Percentiles rank a stretch among this genome's conserved stretches.
Evolutionary conservation across 345 rosid genomes (phyloP).

Genomic region (Pugionium cornutum): DNA sequence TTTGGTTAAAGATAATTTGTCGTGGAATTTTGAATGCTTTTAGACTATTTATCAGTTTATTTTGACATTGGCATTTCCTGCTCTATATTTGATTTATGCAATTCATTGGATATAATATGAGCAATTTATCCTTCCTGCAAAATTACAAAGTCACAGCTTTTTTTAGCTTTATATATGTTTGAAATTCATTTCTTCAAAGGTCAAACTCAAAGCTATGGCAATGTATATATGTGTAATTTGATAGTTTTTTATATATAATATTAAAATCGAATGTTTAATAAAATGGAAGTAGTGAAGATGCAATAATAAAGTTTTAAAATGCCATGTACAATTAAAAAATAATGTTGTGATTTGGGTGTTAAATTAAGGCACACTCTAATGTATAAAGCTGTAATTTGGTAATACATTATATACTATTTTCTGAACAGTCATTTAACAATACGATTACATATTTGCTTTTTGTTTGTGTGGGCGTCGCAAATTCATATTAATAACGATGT

Average conservation of each 20-base stretch:
- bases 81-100: neutral
- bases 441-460: too few relatives aligned
- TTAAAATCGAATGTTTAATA: neutral
- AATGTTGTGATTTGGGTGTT: neutral
- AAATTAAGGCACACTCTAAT: neutral
- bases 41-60: constrained; percentile 13
- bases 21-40: constrained; percentile 24
- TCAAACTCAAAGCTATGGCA: too few relatives aligned
- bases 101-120: too few relatives aligned
- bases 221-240: neutral
- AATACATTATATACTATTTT: too few relatives aligned
- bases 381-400: too few relatives aligned
- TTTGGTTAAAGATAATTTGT: constrained; percentile 13
- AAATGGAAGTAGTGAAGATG: neutral
- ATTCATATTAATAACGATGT: too few relatives aligned
- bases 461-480: too few relatives aligned
- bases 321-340: constrained; percentile 1
- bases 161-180: too few relatives aligned
- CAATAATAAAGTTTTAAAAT: neutral
- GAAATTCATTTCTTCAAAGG: too few relatives aligned
- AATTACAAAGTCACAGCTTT: too few relatives aligned
- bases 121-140: too few relatives aligned
- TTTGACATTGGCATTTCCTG: neutral
- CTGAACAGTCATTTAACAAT: too few relatives aligned
- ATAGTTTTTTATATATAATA: neutral